Base-by-base conservation (phyloP, 495 filamentous ascomycete genomes). In the Lophiotrema nucula region DNA sequence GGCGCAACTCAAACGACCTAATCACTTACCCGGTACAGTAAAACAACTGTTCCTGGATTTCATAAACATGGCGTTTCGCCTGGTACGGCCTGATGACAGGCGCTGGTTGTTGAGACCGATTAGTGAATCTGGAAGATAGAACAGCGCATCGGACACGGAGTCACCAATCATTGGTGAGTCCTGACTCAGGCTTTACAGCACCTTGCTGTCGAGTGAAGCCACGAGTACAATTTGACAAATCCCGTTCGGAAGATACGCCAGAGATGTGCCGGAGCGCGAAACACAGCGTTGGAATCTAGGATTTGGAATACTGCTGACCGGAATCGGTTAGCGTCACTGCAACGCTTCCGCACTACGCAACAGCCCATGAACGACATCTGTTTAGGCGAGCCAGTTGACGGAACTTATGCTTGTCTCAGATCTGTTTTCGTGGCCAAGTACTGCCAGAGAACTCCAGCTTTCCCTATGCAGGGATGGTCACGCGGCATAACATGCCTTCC, bases 221-320 rank as follows among this genome's bases (percentile, higher is more conserved):
- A 60, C 48, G 47, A 50, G 47, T n/a, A 18, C 46, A 13, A 46
- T 31, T 37, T 60, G 56, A 60, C 56, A 60, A 60, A 60, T 60
- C 23, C 56, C 35, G 50, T 35, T 35, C 22, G 19, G 21, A 6
- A 53, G 10, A 35, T 8, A 35, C 15, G 31, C 31, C 31, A 35
- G 8, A 35, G 16, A 46, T 15, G 31, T 19, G 23, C 24, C 22
- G 21, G 38, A 22, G 22, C 21, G 16, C 41, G 56, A 53, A 60
- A 52, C 56, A 44, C n/a, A 31, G 19, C 25, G 22, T 22, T 25
- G 50, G 50, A 8, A 8, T 43, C 19, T 13, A 16, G 6, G 39
- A 43, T 43, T 43, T 43, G 39, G 39, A 43, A 43, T 43, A 43
- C 39, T n/a, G n/a, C 39, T 8, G 8, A 8, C 31, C 31, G 31